phyloP scores from a whole-genome alignment of 495 filamentous ascomycete genomes.

The Cudoniella acicularis region DNA sequence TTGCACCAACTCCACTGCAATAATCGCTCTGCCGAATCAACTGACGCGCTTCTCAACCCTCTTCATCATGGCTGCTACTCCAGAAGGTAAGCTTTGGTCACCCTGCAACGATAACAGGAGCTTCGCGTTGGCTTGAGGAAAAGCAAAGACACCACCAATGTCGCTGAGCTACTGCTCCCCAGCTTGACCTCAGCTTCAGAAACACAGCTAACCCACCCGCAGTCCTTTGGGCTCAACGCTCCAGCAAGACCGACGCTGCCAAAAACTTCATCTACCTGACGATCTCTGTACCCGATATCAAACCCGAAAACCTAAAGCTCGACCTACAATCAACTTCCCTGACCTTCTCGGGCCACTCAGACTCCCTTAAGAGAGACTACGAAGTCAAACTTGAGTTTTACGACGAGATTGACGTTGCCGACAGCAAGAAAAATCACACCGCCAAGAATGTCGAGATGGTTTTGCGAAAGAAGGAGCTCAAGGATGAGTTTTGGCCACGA shows the following conservation, averaged over 20 bases:
- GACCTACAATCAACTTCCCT: slow-evolving; percentile 75
- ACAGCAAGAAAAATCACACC: slow-evolving; percentile 79
- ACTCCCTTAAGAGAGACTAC: slow-evolving; percentile 77
- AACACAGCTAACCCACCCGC: slow-evolving; percentile 13
- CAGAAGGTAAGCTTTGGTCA: slow-evolving; percentile 30
- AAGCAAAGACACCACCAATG: slow-evolving; percentile 3
- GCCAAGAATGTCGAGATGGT: slow-evolving; percentile 82
- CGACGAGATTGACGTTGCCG: slow-evolving; percentile 80
- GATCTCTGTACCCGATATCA: slow-evolving; percentile 79
- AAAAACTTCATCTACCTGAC: slow-evolving; percentile 94
- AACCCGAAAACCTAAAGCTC: slow-evolving; percentile 63
- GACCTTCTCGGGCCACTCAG: slow-evolving; percentile 75
- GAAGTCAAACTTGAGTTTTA: slow-evolving; percentile 84
- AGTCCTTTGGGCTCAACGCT: slow-evolving; percentile 99
- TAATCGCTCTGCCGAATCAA: slow-evolving; percentile 10
- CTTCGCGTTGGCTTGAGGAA: background rate
- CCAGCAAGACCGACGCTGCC: slow-evolving; percentile 67
- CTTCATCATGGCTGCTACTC: slow-evolving; percentile 29
- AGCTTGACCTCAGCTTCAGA: background rate
- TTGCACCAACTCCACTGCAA: background rate
- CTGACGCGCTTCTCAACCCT: background rate
- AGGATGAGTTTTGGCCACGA: slow-evolving; percentile 89
- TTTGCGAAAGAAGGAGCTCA: slow-evolving; percentile 92
- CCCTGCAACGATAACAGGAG: background rate
- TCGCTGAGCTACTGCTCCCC: background rate